Evolutionary conservation across 139 green algal genomes (phyloP), one percentile per base, ranked within the genome.

Genomic region (Volvox reticuliferus): DNA sequence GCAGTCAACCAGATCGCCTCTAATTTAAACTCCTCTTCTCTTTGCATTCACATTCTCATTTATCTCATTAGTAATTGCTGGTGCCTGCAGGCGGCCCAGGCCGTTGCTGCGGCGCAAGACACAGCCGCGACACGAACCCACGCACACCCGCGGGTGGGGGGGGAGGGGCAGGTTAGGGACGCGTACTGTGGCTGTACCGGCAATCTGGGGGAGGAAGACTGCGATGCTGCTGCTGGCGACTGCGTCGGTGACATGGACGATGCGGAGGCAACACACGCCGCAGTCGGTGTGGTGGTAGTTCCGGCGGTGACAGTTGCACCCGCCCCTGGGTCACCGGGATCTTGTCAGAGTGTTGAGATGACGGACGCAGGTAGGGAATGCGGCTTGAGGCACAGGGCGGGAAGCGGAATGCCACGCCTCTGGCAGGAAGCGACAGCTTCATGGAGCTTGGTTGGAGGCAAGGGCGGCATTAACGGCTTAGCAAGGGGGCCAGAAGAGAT

Each of bases 261-360:
- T 73, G 24, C 16, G 65, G 65, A 73, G 65, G 65, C 65, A 28
- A 28, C 65, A 28, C 44, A 73, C 65, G 65, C 12, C 12, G 65
- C 65, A 73, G 65, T 24, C 12, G 82, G 28, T 77, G 82, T 2
- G 13, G 82, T 3, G 5, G 82, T 21, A 2, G 82, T 0, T 28
- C 44, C 16, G 44, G 28, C 55, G 44, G 20, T 24, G 3, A 44
- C 63, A 28, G 83, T 5, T 16, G 26, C 67, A 71, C 32, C 67
- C 16, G 18, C 82, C 30, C 44, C 30, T 17, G 83, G 13, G 67
- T 80, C 67, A 24, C 55, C 84, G 1, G 26, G 16, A 0, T 89
- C 85, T 0, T 73, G 44, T 61, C 37, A 37, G 13, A 89, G 85
- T 21, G 85, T 89, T n/a, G 85, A 89, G 36, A 89, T 89, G 85